Evolutionary conservation across 345 rosid genomes (phyloP).

Genomic region (Raphanus sativus): DNA sequence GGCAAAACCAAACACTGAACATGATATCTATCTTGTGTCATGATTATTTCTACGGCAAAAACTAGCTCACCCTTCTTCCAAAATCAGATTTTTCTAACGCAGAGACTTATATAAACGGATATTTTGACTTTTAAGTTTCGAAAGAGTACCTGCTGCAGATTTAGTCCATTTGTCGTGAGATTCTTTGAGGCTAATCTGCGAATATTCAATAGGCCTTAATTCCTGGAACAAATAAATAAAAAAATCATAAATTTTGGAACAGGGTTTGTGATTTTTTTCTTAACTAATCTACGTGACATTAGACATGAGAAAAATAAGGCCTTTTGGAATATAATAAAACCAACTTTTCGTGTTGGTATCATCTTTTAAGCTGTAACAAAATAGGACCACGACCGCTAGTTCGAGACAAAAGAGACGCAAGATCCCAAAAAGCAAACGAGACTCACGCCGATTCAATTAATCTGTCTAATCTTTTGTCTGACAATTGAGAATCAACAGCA

Average conservation of each 20-base stretch:
- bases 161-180: constrained; percentile 24
- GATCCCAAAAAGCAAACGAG: background rate
- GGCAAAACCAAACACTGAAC: background rate
- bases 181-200: constrained; percentile 7
- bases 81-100: background rate
- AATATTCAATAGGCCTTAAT: constrained; percentile 23
- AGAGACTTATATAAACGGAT: background rate
- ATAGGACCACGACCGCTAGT: constrained; percentile 8
- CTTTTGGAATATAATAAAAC: background rate
- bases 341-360: constrained; percentile 1
- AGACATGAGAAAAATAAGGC: background rate
- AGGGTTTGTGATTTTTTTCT: constrained; percentile 8
- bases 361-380: background rate
- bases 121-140: background rate
- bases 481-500: background rate
- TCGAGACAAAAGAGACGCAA: background rate
- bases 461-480: background rate
- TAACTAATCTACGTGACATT: background rate
- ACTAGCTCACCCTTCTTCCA: background rate
- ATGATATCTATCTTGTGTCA: background rate
- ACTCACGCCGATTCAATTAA: background rate
- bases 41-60: background rate
- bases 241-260: constrained; percentile 12
- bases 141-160: constrained; percentile 23
- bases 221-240: constrained; percentile 5